Conservation (phyloP, 2,329 filamentous ascomycete species). For the Zalaria obscura region DNA sequence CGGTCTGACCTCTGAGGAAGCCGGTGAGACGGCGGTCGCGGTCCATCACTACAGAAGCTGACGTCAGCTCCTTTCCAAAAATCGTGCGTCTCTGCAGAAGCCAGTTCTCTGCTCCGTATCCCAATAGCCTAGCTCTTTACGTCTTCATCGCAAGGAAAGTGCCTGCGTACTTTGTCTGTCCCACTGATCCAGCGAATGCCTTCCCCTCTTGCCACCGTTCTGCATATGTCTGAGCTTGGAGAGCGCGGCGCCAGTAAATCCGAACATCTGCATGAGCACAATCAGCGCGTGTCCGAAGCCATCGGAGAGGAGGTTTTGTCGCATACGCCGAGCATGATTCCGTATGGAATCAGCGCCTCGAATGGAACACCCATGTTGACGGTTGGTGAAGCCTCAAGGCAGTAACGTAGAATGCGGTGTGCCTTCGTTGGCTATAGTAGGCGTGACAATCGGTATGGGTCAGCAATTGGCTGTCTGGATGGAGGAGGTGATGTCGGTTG, state of each 20-base stretch:
- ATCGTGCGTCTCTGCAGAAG: not conserved
- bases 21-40: conserved; percentile 50
- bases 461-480: not conserved
- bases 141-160: not conserved
- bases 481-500: too few relatives aligned
- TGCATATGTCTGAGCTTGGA: conserved; percentile 43
- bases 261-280: conserved; percentile 39
- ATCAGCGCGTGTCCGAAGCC: conserved; percentile 5
- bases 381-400: not conserved
- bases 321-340: conserved; percentile 46
- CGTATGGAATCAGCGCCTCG: conserved; percentile 50
- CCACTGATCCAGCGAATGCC: conserved; percentile 49
- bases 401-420: not conserved
- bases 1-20: conserved; percentile 45
- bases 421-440: not conserved
- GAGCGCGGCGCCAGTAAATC: conserved; percentile 43
- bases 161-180: conserved; percentile 39
- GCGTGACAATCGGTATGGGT: not conserved
- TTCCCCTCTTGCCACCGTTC: conserved; percentile 47
- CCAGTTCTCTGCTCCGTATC: not conserved
- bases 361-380: conserved; percentile 50
- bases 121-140: not conserved
- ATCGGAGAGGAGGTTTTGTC: conserved; percentile 1
- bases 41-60: conserved; percentile 44
- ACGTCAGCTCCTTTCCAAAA: not conserved